Evolutionary conservation across 306 rosid genomes (phyloP).

Genomic region (Nissolia schottii): DNA sequence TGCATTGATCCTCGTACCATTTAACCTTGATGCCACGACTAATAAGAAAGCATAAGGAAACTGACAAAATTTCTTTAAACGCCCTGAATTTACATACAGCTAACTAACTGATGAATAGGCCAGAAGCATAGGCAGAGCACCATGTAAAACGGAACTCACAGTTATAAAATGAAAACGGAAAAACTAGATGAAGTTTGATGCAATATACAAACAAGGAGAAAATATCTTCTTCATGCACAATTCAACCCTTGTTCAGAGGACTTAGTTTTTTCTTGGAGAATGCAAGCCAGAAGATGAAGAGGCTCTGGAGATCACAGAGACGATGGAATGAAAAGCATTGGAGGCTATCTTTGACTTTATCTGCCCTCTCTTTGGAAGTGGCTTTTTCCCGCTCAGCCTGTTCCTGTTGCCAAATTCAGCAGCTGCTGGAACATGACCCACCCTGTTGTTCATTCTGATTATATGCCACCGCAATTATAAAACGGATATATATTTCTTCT

Average conservation of each 20-base stretch:
- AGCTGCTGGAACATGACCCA: conserved; percentile 32
- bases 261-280: conserved; percentile 33
- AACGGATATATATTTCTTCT: background rate
- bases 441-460: conserved; percentile 39
- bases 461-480: background rate
- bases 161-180: background rate
- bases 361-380: conserved; percentile 50
- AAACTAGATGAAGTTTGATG: background rate
- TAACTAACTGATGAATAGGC: background rate
- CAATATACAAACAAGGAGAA: background rate
- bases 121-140: background rate
- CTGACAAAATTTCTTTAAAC: background rate
- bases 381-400: conserved; percentile 23
- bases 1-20: background rate
- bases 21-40: background rate
- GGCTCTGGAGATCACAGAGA: conserved; percentile 33
- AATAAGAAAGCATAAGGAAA: background rate
- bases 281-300: conserved; percentile 28
- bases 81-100: background rate
- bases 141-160: background rate
- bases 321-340: conserved; percentile 40
- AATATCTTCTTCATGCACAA: background rate
- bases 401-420: conserved; percentile 14
- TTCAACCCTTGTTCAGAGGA: background rate
- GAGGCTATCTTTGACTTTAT: conserved; percentile 43